phyloP scores from a whole-genome alignment of 148 eudicot species.

The Rhododendron simsii region DNA sequence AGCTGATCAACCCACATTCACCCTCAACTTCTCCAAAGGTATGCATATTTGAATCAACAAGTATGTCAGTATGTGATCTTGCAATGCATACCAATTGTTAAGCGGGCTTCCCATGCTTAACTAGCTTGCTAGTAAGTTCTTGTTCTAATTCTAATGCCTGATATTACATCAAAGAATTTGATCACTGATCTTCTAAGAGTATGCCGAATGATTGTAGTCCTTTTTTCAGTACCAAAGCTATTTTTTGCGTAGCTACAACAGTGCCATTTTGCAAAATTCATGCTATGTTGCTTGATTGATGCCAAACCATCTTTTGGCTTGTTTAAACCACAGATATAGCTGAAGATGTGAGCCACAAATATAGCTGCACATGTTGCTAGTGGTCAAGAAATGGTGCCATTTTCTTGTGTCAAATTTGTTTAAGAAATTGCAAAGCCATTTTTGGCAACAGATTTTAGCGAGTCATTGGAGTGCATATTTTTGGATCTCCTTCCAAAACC shows the following conservation, averaged over 20 bases:
- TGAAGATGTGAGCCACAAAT: not conserved
- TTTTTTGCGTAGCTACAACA: not conserved
- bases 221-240: not conserved
- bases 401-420: not conserved
- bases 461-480: not conserved
- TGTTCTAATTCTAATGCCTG: not conserved
- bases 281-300: not conserved
- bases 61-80: not conserved
- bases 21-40: constrained; percentile 27
- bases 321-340: not conserved
- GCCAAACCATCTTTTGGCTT: not conserved
- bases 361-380: not conserved
- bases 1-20: constrained; percentile 23
- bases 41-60: not conserved
- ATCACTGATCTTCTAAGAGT: not conserved
- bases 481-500: not conserved
- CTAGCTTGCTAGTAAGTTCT: not conserved
- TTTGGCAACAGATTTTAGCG: not conserved
- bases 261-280: not conserved
- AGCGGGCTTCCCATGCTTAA: not conserved
- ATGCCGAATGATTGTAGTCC: not conserved
- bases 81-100: not conserved
- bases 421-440: not conserved
- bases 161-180: not conserved
- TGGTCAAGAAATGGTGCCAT: not conserved